phyloP scores from a whole-genome alignment of 2,329 filamentous ascomycete genomes.

The Penicillium crustosum region DNA sequence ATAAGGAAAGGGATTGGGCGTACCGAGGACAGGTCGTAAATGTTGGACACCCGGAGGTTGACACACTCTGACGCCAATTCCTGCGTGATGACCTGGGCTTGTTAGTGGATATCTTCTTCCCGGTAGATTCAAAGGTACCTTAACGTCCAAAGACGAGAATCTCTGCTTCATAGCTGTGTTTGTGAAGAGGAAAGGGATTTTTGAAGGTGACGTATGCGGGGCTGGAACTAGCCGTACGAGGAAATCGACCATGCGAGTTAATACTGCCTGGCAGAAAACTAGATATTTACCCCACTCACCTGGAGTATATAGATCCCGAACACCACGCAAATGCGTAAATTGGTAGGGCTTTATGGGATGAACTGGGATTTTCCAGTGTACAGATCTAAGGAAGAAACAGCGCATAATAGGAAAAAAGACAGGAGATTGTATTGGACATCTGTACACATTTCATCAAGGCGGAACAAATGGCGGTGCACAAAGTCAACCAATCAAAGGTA shows the following conservation, averaged over 20 bases:
- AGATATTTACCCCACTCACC: neutral
- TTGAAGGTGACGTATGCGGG: conserved; percentile 43
- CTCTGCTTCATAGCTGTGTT: conserved; percentile 55
- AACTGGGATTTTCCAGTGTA: neutral
- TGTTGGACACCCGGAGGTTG: conserved; percentile 80
- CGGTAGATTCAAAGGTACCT: conserved; percentile 40
- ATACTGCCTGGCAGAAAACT: neutral
- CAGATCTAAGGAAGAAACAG: neutral
- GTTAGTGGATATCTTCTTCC: conserved; percentile 10
- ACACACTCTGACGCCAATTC: conserved; percentile 79
- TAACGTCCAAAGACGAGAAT: conserved; percentile 59
- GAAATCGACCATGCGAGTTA: neutral
- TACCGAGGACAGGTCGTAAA: conserved; percentile 90
- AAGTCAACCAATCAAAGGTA: neutral
- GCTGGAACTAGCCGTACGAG: conserved; percentile 19
- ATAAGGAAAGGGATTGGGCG: conserved; percentile 14
- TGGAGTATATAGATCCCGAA: neutral
- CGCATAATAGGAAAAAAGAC: neutral
- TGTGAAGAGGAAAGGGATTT: conserved; percentile 23
- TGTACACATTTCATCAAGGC: neutral
- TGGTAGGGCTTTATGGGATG: neutral
- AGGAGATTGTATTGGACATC: neutral
- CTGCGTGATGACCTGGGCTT: conserved; percentile 80
- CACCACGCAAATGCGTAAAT: neutral
- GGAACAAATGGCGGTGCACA: neutral